These are phyloP conservation scores for Steccherinum ochraceum DNA, from an alignment of 768 basidiomycete genomes.

Conservation along the genomic window DNA sequence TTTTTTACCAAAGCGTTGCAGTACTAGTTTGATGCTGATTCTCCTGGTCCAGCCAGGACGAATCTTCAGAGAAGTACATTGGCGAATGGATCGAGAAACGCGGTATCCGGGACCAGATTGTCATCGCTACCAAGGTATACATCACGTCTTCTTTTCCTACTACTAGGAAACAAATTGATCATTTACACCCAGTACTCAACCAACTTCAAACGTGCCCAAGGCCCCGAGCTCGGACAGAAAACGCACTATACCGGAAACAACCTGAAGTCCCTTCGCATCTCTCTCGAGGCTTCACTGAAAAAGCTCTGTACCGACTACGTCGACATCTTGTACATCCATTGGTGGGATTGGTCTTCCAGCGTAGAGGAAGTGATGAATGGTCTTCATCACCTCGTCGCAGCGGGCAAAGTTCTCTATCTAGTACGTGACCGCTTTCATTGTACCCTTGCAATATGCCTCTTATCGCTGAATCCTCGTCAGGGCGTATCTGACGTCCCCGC, in stretches of 20 bases:
- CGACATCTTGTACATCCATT: slow-evolving; percentile 40
- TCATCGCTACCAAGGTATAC: slow-evolving; percentile 26
- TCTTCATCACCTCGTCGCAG: slow-evolving; percentile 28
- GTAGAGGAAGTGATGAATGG: slow-evolving; percentile 34
- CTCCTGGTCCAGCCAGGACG: slow-evolving; percentile 13
- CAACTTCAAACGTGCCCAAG: slow-evolving; percentile 2
- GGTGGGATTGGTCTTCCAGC: slow-evolving; percentile 31
- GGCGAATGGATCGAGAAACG: slow-evolving; percentile 35
- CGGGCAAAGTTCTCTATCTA: slow-evolving; percentile 29
- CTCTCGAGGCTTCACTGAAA: slow-evolving; percentile 27
- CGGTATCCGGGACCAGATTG: slow-evolving; percentile 30
- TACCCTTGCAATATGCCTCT: too few relatives aligned
- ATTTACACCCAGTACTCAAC: slow-evolving; percentile 12
- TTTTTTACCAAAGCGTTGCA: not conserved
- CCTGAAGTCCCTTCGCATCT: slow-evolving; percentile 27
- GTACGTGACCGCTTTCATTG: not conserved
- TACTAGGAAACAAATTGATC: too few relatives aligned
- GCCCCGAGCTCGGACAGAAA: slow-evolving; percentile 2
- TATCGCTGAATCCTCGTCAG: too few relatives aligned
- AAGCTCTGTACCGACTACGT: slow-evolving; percentile 37
- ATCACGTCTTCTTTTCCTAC: too few relatives aligned
- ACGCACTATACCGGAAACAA: slow-evolving; percentile 34
- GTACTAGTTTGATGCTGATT: not conserved
- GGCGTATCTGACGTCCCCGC: slow-evolving; percentile 24
- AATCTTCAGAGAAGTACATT: slow-evolving; percentile 25